Conservation (phyloP, 2,329 filamentous ascomycete genomes). For the Ascochyta pisi region DNA sequence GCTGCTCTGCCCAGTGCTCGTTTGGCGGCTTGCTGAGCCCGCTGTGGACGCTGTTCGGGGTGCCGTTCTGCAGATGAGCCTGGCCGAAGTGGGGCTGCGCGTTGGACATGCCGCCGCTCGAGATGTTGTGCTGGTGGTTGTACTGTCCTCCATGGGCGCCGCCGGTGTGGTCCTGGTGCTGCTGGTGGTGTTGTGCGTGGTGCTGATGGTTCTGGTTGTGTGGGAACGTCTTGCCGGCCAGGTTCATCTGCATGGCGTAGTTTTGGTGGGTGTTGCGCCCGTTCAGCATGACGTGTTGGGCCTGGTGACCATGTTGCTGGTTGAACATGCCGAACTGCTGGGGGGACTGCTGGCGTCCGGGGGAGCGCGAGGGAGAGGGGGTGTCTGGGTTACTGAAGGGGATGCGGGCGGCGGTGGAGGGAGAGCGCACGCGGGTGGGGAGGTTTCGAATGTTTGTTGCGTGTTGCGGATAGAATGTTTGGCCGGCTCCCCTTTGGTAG, state of each 20-base stretch:
- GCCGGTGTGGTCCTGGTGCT: conserved; percentile 63
- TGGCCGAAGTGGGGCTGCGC: conserved; percentile 68
- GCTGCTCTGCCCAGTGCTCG: conserved; percentile 86
- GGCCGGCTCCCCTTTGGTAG: conserved; percentile 67
- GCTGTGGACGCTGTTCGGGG: conserved; percentile 62
- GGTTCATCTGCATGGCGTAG: conserved; percentile 61
- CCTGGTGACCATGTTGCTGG: conserved; percentile 68
- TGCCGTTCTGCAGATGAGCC: conserved; percentile 66
- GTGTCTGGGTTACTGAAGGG: conserved; percentile 57
- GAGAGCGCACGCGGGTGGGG: conserved; percentile 57
- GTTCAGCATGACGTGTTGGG: conserved; percentile 78
- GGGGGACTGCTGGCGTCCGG: conserved; percentile 57
- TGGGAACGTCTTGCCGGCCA: conserved; percentile 72
- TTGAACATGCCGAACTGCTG: conserved; percentile 72
- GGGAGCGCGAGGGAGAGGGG: conserved; percentile 65
- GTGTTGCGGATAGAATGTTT: conserved; percentile 65
- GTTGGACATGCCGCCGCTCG: conserved; percentile 67
- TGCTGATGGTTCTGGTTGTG: conserved; percentile 61
- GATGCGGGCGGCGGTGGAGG: conserved; percentile 52
- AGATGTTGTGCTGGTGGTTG: conserved; percentile 68
- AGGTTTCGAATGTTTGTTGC: conserved; percentile 56
- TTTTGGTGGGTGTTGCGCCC: conserved; percentile 68
- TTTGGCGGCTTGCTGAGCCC: conserved; percentile 65
- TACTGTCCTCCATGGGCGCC: conserved; percentile 61
- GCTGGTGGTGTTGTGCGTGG: conserved; percentile 64